These are phyloP conservation scores for Lodderomyces beijingensis DNA, from an alignment of 1,139 yeast species.

Conservation along the genomic window DNA sequence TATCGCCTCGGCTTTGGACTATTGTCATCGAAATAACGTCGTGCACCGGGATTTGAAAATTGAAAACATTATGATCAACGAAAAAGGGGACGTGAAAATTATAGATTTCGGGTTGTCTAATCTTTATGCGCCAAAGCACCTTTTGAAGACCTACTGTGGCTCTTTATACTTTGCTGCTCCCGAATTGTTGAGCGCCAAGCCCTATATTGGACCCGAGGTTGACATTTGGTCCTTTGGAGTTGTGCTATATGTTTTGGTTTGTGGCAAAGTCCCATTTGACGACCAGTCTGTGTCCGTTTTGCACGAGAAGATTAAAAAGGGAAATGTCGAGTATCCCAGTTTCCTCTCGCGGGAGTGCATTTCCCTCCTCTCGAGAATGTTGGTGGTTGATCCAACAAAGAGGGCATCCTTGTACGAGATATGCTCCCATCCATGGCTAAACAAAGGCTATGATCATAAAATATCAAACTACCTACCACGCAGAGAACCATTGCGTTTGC, in stretches of 20 bases:
- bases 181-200: slow-evolving; percentile 85
- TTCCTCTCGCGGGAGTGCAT: slow-evolving; percentile 78
- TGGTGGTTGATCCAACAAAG: slow-evolving; percentile 80
- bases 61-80: slow-evolving; percentile 92
- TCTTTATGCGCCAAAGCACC: slow-evolving; percentile 64
- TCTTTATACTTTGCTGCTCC: slow-evolving; percentile 98
- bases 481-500: slow-evolving; percentile 68
- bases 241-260: slow-evolving; percentile 86
- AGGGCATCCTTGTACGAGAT: slow-evolving; percentile 82
- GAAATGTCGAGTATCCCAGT: slow-evolving; percentile 87
- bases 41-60: slow-evolving; percentile 96
- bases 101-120: slow-evolving; percentile 96
- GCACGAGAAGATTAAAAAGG: slow-evolving; percentile 91
- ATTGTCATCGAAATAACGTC: slow-evolving; percentile 88
- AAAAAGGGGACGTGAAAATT: slow-evolving; percentile 89
- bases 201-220: slow-evolving; percentile 94
- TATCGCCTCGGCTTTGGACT: slow-evolving; percentile 91
- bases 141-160: slow-evolving; percentile 94
- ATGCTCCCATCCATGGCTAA: slow-evolving; percentile 92
- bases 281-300: slow-evolving; percentile 90
- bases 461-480: slow-evolving; percentile 72
- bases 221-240: slow-evolving; percentile 99
- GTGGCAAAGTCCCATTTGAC: slow-evolving; percentile 98
- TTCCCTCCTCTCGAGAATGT: slow-evolving; percentile 81
- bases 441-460: slow-evolving; percentile 74